Base-by-base conservation (phyloP, 1,139 yeast species). In the Yamadazyma diospyri region DNA sequence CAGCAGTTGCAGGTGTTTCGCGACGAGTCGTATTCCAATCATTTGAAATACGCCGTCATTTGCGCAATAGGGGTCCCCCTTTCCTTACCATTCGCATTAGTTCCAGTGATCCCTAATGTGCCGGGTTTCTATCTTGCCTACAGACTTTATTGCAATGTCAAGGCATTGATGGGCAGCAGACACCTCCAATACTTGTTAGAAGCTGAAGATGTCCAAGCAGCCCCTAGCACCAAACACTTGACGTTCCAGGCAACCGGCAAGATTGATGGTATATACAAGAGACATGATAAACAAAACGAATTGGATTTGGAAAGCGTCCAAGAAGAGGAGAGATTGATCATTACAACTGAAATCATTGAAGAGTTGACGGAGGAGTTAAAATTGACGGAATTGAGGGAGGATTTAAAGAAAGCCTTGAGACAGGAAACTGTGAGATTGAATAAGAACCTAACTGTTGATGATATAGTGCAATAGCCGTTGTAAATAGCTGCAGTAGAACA, bases 61-160 rank as follows among this genome's bases (percentile, higher is more conserved):
- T 78, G 86, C 46, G 71, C 76, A 0, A 45, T 81, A 19, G 80
- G 81, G 2, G 59, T 92, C 3, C 97, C 97, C 1, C 44, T 89
- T 28, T 78, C 94, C 0, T 51, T 87, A 6, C 98, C 98, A 1
- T 57, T 88, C 34, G 88, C 87, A 0, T 51, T 88, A 29, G 51
- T 92, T 0, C 98, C 98, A 0, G 69, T 89, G n/a, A 55, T 89
- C 2, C 98, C 98, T 13, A 92, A 92, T 47, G 75, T 92, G n/a
- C 98, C 98, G 0, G 97, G 97, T 0, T 82, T 92, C 48, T 92
- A 88, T 51, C 58, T 89, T 28, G 68, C 84, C 5, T 92, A 83
- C 56, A 69, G 98, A 43, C 69, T 84, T 13, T 92, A 87, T 61
- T 86, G 96, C 50, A 86, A 89, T 54, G 68, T 79, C 50, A 85